These are phyloP conservation scores for Strobilomyces dryophilus DNA, from an alignment of 768 basidiomycete genomes.

Conservation along the genomic window DNA sequence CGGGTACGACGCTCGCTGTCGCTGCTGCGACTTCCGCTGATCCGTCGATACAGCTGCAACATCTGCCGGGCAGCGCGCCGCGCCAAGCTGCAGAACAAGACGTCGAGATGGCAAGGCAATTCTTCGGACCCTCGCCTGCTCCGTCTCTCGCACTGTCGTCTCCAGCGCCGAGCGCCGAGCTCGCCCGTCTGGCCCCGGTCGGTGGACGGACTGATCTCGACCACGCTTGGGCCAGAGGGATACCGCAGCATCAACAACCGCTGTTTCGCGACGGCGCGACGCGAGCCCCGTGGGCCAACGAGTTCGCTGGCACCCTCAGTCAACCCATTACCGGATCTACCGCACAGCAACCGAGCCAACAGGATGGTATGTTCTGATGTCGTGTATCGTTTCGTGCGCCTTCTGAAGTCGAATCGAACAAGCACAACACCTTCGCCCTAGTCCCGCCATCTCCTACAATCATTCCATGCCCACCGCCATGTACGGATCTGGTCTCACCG, in stretches of 20 bases:
- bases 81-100: constrained; percentile 58
- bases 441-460: constrained; percentile 34
- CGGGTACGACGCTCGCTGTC: constrained; percentile 40
- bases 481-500: constrained; percentile 33
- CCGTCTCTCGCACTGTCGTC: constrained; percentile 35
- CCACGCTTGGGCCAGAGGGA: constrained; percentile 53
- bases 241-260: constrained; percentile 40
- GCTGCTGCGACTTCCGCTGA: not conserved
- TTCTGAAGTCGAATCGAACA: constrained; percentile 6
- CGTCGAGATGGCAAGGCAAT: constrained; percentile 70
- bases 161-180: constrained; percentile 30
- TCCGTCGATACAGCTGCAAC: constrained; percentile 52
- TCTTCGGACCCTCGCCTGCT: constrained; percentile 51
- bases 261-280: constrained; percentile 32
- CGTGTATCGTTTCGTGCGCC: not conserved
- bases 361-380: constrained; percentile 17
- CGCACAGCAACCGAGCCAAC: constrained; percentile 30
- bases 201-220: constrained; percentile 36
- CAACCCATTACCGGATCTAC: constrained; percentile 22
- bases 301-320: constrained; percentile 41
- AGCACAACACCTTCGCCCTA: constrained; percentile 39
- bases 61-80: constrained; percentile 60
- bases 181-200: constrained; percentile 22
- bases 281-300: constrained; percentile 50
- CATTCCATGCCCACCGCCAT: constrained; percentile 30